Base-by-base conservation (phyloP, 495 filamentous ascomycete species). In the Cercophora sp. region DNA sequence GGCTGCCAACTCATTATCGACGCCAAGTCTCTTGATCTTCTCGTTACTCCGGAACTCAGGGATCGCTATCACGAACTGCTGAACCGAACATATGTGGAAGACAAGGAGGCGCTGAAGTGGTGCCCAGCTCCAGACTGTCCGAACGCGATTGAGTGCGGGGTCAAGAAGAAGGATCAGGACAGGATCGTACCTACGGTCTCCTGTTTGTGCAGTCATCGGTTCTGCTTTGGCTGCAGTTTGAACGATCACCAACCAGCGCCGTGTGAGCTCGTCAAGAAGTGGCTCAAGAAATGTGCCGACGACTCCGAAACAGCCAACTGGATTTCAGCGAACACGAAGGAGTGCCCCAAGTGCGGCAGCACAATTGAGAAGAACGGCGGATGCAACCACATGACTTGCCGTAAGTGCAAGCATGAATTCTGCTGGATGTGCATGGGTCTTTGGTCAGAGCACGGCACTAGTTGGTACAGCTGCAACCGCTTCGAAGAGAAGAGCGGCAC, bases 351-450 rank as follows among this genome's bases (percentile, higher is more conserved):
- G 64, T 98, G 93, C 70, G 77, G 85, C 52, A 96, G 93, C 5
- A 97, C 94, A 1, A 98, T 98, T 42, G 93, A 98, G 74, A 98
- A 98, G 78, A 98, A 98, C 57, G 93, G 93, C 15, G 93, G 93
- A 4, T 98, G 93, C 72, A 98, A 98, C 76, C 93, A 98, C 65
- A 98, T 98, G 93, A 98, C 93, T 0, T 98, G 93, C 69, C 82
- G 93, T 39, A 98, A 98, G 70, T 98, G 93, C 76, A 91, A 93
- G 62, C 86, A 97, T 64, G 93, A 98, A 67, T 98, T 98, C 63
- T 98, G 93, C 75, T 98, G 93, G 93, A 96, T 98, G 84, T 98
- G 93, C 68, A 98, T 98, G 93, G 93, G 93, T 1, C 74, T 95
- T 8, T 98, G 93, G 93, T 91, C 89, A 1, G 93, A 98, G 67